phyloP scores from a whole-genome alignment of 441 rosid species.

The Sinapis alba region DNA sequence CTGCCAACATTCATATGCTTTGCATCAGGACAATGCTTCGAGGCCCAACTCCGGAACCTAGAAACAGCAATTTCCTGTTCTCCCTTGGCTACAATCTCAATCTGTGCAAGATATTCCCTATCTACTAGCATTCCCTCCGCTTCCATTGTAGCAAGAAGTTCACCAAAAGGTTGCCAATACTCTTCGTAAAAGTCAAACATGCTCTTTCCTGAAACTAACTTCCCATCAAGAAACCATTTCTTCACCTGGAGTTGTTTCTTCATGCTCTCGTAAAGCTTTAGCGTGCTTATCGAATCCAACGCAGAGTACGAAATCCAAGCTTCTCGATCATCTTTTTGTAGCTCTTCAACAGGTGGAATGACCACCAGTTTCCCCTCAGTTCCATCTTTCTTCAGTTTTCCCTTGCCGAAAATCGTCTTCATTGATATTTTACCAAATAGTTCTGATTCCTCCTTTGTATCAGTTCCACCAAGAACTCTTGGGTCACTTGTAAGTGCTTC shows the following conservation, averaged over 20 bases:
- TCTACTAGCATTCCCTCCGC: slow-evolving; percentile 91
- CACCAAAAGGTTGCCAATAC: slow-evolving; percentile 89
- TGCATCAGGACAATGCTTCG: slow-evolving; percentile 79
- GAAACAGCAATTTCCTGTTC: slow-evolving; percentile 78
- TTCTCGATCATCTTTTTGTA: slow-evolving; percentile 73
- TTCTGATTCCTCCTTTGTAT: slow-evolving; percentile 48
- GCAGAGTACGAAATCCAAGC: slow-evolving; percentile 95
- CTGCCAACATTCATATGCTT: slow-evolving; percentile 94
- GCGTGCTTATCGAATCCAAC: slow-evolving; percentile 87
- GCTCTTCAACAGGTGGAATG: slow-evolving; percentile 83
- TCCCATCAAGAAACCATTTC: slow-evolving; percentile 70
- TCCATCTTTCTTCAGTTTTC: slow-evolving; percentile 90
- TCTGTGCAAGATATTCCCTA: slow-evolving; percentile 74
- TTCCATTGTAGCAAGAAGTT: slow-evolving; percentile 89
- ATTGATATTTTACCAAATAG: slow-evolving; percentile 85
- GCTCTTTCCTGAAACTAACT: slow-evolving; percentile 45
- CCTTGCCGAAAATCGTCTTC: slow-evolving; percentile 87
- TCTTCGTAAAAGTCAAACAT: slow-evolving; percentile 81
- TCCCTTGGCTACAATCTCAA: slow-evolving; percentile 85
- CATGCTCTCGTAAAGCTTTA: slow-evolving; percentile 86
- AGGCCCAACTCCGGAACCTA: slow-evolving; percentile 88
- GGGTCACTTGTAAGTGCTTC: slow-evolving; percentile 88
- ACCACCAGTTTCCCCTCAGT: slow-evolving; percentile 72
- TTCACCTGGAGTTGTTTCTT: slow-evolving; percentile 49
- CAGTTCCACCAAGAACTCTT: slow-evolving; percentile 55